Evolutionary conservation across 352 stramenopile genomes (phyloP), one percentile per base, ranked within the genome.

Genomic region (Thraustotheca clavata): DNA sequence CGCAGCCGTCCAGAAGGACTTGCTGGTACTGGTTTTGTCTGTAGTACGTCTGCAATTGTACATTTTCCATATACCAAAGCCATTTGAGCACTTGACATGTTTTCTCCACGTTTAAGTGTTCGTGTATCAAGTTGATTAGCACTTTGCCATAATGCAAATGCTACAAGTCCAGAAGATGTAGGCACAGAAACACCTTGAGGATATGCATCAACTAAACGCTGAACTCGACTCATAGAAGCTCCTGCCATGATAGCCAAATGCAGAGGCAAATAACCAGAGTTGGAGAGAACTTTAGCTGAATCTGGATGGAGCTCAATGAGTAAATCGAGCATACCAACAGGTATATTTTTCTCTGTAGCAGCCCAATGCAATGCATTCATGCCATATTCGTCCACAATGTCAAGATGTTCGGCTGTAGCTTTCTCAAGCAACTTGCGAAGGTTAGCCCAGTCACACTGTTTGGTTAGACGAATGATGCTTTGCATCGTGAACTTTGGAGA

Each of bases 391-490:
- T 75, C 70, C 34, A 31, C 40, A n/a, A 32, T 46, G 36, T 36
- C 34, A 24, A 60, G 14, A n/a, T 34, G 22, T 1, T 48, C 47
- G 8, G 22, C 20, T 11, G 43, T 18, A 26, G 40, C 33, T 39
- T 59, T 57, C 34, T 78, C 73, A 47, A 86, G 49, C 4, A 70
- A 70, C 48, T 74, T 67, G 36, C 79, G 62, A 24, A 86, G 76
- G 1, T 62, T 69, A 16, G 69, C 47, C 62, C 81, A 84, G 68
- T 80, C 69, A 59, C 72, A 70, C 29, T 72, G 73, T 50, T 84
- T 73, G 3, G 77, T 75, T 29, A 81, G 34, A 4, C 55, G 55
- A 14, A 62, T 20, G 20, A 62, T 3, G 43, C n/a, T 9, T 9
- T 20, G 43, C 14, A 24, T 52, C 2, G 9, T 52, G 11, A 18